Conservation (phyloP, 2,329 filamentous ascomycete genomes). For the Dactylellina haptotyla region DNA sequence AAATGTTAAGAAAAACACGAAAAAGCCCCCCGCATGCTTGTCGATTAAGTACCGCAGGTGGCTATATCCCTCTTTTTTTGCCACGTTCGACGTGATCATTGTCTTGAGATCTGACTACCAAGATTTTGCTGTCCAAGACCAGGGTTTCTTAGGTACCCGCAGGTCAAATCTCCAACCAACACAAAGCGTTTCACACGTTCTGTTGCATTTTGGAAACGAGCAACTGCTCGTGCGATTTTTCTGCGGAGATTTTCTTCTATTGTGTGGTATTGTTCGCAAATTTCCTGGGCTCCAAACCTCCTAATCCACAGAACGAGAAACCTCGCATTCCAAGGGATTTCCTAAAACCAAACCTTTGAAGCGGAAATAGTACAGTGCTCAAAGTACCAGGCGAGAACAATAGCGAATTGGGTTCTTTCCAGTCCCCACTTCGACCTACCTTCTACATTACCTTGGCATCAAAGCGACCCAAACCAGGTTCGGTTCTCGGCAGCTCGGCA, state of each 20-base stretch:
- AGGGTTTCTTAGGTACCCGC: neutral
- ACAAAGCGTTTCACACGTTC: neutral
- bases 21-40: too few relatives aligned
- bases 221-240: too few relatives aligned
- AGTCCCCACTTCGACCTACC: slow-evolving; percentile 14
- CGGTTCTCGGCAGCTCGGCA: slow-evolving; percentile 41
- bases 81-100: too few relatives aligned
- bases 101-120: neutral
- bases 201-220: slow-evolving; percentile 10
- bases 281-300: too few relatives aligned
- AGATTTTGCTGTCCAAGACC: neutral
- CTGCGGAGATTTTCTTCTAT: slow-evolving; percentile 22
- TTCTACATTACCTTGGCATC: slow-evolving; percentile 25
- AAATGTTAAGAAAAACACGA: too few relatives aligned
- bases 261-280: slow-evolving; percentile 8
- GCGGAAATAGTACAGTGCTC: neutral
- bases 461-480: slow-evolving; percentile 12
- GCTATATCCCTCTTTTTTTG: neutral
- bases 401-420: neutral
- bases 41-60: neutral
- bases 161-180: neutral
- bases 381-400: neutral
- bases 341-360: neutral
- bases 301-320: too few relatives aligned
- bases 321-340: neutral